These are phyloP conservation scores for Fraxinus baroniana DNA, from an alignment of 305 asterid genomes.

Conservation along the genomic window DNA sequence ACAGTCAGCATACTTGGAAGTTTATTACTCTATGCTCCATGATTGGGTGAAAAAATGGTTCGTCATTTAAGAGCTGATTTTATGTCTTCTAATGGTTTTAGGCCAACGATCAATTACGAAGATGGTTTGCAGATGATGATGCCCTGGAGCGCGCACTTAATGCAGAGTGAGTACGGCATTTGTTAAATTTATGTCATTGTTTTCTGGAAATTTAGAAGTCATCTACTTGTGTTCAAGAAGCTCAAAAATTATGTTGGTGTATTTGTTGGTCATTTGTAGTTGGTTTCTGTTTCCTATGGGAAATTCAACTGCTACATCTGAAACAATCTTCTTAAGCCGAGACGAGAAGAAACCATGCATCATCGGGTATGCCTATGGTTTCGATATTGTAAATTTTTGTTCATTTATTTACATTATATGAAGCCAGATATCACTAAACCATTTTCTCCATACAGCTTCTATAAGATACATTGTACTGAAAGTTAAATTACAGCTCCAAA, in stretches of 20 bases:
- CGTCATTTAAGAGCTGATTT: constrained; percentile 13
- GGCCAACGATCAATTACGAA: constrained; percentile 68
- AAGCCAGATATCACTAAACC: not conserved
- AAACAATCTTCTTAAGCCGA: constrained; percentile 68
- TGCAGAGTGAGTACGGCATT: constrained; percentile 66
- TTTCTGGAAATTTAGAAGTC: not conserved
- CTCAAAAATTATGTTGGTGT: constrained; percentile 16
- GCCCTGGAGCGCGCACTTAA: constrained; percentile 88
- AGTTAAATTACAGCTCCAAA: not conserved
- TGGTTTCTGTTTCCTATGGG: constrained; percentile 74
- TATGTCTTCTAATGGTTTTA: constrained; percentile 26
- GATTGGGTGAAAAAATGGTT: not conserved
- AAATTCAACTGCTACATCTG: constrained; percentile 54
- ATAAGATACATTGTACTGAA: not conserved
- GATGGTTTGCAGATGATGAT: constrained; percentile 82
- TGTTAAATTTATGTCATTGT: not conserved
- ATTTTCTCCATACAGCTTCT: not conserved
- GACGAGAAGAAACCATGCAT: constrained; percentile 64
- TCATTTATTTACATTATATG: not conserved
- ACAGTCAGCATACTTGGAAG: not conserved
- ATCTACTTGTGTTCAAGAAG: not conserved
- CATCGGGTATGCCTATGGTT: constrained; percentile 56
- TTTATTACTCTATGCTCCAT: not conserved
- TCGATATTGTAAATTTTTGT: not conserved
- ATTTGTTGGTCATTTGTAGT: constrained; percentile 32